These are phyloP conservation scores for Quercus glauca DNA, from an alignment of 306 rosid species.

Conservation along the genomic window DNA sequence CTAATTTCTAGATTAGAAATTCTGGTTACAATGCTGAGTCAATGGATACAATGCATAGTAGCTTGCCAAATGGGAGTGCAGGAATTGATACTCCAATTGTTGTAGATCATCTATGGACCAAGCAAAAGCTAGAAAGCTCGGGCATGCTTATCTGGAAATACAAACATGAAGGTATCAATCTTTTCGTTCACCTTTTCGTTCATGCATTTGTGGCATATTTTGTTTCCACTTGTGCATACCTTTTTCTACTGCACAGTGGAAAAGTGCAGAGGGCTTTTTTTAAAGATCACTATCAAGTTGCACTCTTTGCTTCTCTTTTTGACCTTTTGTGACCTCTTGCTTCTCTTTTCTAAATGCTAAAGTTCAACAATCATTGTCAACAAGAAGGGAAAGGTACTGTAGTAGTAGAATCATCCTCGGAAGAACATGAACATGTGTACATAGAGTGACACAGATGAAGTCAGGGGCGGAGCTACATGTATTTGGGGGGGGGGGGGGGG, in stretches of 20 bases:
- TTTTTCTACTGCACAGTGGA: conserved; percentile 7
- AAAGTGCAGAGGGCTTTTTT: conserved; percentile 9
- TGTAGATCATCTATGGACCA: not conserved
- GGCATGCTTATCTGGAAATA: not conserved
- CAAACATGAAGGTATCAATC: not conserved
- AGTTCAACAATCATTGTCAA: too few species aligned
- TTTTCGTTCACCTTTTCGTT: not conserved
- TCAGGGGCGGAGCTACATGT: too few species aligned
- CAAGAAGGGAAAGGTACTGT: not conserved
- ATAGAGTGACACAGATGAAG: too few species aligned
- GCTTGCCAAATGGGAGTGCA: not conserved
- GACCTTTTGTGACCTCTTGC: not conserved
- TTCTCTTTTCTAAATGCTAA: too few species aligned
- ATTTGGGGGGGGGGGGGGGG: too few species aligned
- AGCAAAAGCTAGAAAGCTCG: not conserved
- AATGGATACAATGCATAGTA: not conserved
- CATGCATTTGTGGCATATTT: not conserved
- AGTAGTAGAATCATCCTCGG: too few species aligned
- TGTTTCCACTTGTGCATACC: not conserved
- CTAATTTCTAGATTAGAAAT: not conserved
- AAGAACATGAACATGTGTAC: too few species aligned
- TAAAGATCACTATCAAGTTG: not conserved
- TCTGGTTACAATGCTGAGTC: not conserved
- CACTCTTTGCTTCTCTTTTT: not conserved
- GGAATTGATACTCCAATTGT: not conserved